A percentile compares a stretch with the other conserved stretches of the same genome.
Conservation (phyloP, 495 filamentous ascomycete species). For the Hyaloscypha hepaticicola region DNA sequence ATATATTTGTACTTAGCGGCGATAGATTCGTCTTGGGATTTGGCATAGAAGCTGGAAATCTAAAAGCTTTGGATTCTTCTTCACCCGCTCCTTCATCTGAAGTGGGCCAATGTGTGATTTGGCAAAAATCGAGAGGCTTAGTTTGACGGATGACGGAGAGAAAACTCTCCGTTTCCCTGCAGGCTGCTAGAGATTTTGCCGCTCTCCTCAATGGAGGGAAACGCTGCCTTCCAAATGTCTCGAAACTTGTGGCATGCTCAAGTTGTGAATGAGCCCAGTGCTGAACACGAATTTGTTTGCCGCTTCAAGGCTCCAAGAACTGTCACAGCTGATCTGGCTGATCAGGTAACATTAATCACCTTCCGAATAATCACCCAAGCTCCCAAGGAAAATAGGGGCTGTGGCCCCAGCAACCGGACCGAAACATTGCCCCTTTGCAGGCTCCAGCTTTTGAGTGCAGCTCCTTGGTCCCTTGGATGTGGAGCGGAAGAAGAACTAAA, state of each 20-base stretch:
- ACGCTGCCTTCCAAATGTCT: not conserved
- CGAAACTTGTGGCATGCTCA: not conserved
- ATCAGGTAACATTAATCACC: constrained; percentile 1
- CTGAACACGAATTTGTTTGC: no score
- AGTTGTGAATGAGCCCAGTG: not conserved
- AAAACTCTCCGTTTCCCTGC: not conserved
- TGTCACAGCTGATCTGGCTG: not conserved
- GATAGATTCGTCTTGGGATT: constrained; percentile 7
- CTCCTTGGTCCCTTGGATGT: not conserved
- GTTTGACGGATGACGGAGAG: not conserved
- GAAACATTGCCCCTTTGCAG: not conserved
- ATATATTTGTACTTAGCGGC: constrained; percentile 1
- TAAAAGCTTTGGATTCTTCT: not conserved
- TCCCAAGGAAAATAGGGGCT: not conserved
- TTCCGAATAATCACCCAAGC: not conserved
- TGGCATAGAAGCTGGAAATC: not conserved
- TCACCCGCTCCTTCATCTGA: not conserved
- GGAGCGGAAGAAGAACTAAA: not conserved
- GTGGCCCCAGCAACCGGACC: not conserved
- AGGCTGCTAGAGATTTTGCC: not conserved
- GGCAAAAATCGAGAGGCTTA: not conserved
- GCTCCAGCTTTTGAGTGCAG: not conserved
- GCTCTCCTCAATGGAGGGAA: not conserved
- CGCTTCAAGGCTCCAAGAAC: not conserved
- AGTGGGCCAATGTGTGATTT: not conserved